Evolutionary conservation across 345 rosid species (phyloP).

Genomic region (Populus simonii): DNA sequence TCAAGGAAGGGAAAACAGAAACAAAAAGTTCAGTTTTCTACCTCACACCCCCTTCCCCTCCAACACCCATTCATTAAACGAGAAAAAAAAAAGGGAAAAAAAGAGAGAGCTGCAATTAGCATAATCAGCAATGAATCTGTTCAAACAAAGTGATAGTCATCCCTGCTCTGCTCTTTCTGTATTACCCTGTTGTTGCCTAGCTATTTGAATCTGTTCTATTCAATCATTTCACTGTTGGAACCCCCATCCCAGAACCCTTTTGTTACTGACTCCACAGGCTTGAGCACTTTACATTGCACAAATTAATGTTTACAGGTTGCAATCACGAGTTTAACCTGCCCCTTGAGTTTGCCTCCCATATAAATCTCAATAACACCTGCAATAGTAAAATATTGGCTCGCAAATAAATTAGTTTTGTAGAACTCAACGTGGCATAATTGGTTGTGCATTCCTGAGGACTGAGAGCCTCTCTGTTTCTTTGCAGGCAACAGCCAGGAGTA

Average conservation of each 20-base stretch:
- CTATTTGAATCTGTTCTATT: neutral
- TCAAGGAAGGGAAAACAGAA: neutral
- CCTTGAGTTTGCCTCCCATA: neutral
- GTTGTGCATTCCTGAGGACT: neutral
- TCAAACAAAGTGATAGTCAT: neutral
- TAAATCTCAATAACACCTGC: neutral
- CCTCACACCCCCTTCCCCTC: neutral
- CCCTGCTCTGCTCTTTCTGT: neutral
- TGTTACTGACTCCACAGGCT: neutral
- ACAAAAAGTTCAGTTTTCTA: neutral
- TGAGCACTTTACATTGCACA: neutral
- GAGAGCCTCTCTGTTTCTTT: conserved; percentile 6
- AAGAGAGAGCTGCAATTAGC: neutral
- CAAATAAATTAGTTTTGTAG: neutral
- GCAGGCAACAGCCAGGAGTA: conserved; percentile 83
- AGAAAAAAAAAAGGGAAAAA: neutral
- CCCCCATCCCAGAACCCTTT: neutral
- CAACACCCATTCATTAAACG: neutral
- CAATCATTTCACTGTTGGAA: neutral
- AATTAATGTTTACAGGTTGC: neutral
- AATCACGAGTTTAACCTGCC: neutral
- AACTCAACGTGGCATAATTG: neutral
- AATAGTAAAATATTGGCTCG: neutral
- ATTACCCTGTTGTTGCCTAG: neutral
- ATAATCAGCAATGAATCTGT: neutral